Conservation (phyloP, 2,329 filamentous ascomycete genomes). For the Colletotrichum tropicale region DNA sequence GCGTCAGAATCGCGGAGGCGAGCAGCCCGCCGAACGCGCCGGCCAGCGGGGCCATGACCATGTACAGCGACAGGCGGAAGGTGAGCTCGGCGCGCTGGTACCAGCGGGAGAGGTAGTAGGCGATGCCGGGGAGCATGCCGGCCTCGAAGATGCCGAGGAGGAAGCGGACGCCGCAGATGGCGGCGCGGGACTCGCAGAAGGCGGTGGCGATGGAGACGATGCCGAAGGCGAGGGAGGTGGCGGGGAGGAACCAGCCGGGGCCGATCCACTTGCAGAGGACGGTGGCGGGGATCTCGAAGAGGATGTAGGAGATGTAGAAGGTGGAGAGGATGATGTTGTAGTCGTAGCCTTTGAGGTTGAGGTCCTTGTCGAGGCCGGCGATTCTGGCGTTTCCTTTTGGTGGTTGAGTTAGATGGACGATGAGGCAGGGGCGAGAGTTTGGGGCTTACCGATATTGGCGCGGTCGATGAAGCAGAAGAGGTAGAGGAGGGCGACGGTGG, state of each 20-base stretch:
- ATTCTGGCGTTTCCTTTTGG: conserved; percentile 68
- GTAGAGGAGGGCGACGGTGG: conserved; percentile 70
- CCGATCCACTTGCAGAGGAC: conserved; percentile 74
- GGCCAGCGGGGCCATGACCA: conserved; percentile 73
- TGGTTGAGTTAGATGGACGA: background rate
- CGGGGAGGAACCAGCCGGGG: conserved; percentile 74
- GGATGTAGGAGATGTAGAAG: conserved; percentile 76
- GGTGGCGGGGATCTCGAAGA: conserved; percentile 74
- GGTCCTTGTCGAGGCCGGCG: conserved; percentile 67
- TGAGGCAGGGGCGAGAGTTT: rapidly evolving
- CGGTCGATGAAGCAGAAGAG: conserved; percentile 78
- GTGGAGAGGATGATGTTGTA: conserved; percentile 72
- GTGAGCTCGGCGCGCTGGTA: conserved; percentile 72
- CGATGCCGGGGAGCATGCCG: conserved; percentile 75
- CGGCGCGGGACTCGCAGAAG: conserved; percentile 61
- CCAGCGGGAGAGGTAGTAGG: conserved; percentile 76
- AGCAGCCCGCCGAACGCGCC: conserved; percentile 75
- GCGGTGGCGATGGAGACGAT: conserved; percentile 68
- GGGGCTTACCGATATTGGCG: conserved; percentile 68
- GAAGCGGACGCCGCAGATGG: conserved; percentile 67
- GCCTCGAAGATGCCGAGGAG: conserved; percentile 73
- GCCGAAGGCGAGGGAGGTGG: conserved; percentile 66
- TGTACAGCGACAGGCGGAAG: conserved; percentile 71
- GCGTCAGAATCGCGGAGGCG: conserved; percentile 65
- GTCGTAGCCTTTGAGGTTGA: conserved; percentile 64